A percentile compares a stretch with the other conserved stretches of the same genome.
Conservation (phyloP, 768 basidiomycete genomes). For the Amanita muscaria region DNA sequence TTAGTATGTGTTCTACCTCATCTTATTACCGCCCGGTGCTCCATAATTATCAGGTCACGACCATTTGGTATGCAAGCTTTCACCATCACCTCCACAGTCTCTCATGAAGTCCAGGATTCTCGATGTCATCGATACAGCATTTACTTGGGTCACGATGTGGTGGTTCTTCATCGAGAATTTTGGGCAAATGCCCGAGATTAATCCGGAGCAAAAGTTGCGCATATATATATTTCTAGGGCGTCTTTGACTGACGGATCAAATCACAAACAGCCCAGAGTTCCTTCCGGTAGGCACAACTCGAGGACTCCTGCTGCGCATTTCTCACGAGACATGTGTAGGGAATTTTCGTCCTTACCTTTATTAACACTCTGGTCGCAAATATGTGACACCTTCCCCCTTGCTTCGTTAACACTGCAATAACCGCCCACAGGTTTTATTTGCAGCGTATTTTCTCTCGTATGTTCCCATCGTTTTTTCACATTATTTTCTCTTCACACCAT, state of each 20-base stretch:
- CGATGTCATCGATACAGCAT: constrained; percentile 17
- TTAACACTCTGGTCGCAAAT: constrained; percentile 22
- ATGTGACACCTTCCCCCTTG: constrained; percentile 12
- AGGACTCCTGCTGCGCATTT: neutral
- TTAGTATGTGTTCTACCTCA: constrained; percentile 9
- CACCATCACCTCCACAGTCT: neutral
- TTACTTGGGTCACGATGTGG: constrained; percentile 21
- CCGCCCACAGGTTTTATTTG: constrained; percentile 17
- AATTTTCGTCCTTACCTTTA: constrained; percentile 15
- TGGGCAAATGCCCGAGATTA: constrained; percentile 13
- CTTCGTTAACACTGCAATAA: neutral
- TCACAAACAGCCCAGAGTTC: too few species aligned
- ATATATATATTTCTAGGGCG: too few species aligned
- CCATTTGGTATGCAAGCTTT: neutral
- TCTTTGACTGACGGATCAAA: too few species aligned
- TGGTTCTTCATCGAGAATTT: constrained; percentile 17
- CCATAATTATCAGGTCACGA: neutral
- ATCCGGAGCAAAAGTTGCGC: constrained; percentile 14
- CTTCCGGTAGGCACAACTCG: too few species aligned
- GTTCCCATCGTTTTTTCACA: constrained; percentile 1
- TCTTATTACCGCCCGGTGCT: neutral
- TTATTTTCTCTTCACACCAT: neutral
- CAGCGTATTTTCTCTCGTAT: constrained; percentile 19
- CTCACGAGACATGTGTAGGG: constrained; percentile 12
- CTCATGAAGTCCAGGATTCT: constrained; percentile 16